A percentile compares a stretch with the other conserved stretches of the same genome.
Conservation (phyloP, 2,329 filamentous ascomycete species). For the Arthroderma sp. region DNA sequence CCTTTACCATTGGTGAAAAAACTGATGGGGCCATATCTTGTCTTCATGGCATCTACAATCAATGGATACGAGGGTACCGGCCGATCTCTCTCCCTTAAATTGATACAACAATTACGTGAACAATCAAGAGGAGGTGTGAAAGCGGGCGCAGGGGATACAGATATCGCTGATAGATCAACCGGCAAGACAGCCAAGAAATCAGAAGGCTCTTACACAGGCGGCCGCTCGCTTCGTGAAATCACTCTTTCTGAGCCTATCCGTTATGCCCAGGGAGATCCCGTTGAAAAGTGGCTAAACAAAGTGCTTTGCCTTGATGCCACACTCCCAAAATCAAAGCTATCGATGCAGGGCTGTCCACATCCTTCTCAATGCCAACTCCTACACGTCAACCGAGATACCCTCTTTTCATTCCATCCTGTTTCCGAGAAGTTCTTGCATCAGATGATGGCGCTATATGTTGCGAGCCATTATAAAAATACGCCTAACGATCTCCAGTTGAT, state of each 20-base stretch:
- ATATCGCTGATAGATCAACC: constrained; percentile 66
- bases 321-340: constrained; percentile 61
- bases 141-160: constrained; percentile 42
- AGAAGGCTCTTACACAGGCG: constrained; percentile 46
- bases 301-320: constrained; percentile 89
- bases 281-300: constrained; percentile 94
- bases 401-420: constrained; percentile 95
- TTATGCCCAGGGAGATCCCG: constrained; percentile 78
- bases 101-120: constrained; percentile 92
- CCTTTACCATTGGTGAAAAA: constrained; percentile 84
- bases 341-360: constrained; percentile 69
- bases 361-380: constrained; percentile 84
- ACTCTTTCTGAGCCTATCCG: constrained; percentile 87
- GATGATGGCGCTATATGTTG: constrained; percentile 95
- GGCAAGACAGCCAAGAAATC: constrained; percentile 56
- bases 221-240: constrained; percentile 76
- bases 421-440: constrained; percentile 95
- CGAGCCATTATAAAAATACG: constrained; percentile 95
- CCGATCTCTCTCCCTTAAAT: constrained; percentile 82
- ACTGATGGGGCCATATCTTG: constrained; percentile 88
- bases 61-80: constrained; percentile 98
- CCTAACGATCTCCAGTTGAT: constrained; percentile 97
- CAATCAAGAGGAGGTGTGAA: constrained; percentile 60
- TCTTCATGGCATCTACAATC: constrained; percentile 99
- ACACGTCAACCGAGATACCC: constrained; percentile 87